These are phyloP conservation scores for Nicotiana obtusifolia DNA, from an alignment of 257 asterid species.

Conservation along the genomic window DNA sequence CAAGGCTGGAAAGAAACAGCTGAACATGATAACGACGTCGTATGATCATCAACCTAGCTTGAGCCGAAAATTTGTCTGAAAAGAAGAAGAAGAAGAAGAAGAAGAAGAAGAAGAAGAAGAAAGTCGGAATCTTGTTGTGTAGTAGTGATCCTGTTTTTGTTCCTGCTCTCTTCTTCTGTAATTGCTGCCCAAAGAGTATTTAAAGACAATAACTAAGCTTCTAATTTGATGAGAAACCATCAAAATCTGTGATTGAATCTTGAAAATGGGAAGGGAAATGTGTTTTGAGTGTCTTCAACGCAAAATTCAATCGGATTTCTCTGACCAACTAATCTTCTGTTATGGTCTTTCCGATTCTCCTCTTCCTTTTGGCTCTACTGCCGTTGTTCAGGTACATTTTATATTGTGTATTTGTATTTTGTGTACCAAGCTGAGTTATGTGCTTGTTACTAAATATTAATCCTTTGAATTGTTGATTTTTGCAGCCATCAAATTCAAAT, in stretches of 20 bases:
- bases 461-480: background rate
- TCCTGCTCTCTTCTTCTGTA: background rate
- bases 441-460: background rate
- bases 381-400: conserved; percentile 60
- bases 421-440: background rate
- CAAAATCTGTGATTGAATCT: background rate
- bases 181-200: background rate
- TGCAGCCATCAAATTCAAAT: conserved; percentile 43
- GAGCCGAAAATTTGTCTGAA: background rate
- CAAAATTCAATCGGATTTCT: conserved; percentile 59
- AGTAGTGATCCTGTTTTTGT: background rate
- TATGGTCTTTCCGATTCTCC: conserved; percentile 60
- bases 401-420: background rate
- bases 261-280: conserved; percentile 30
- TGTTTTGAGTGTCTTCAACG: conserved; percentile 82
- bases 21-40: background rate
- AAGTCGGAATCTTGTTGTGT: background rate
- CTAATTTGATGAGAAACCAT: background rate
- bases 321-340: conserved; percentile 43
- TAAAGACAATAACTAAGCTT: background rate
- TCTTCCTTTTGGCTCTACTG: conserved; percentile 68
- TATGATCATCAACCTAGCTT: background rate
- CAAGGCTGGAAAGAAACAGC: background rate
- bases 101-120: background rate
- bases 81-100: no score